Conservation (phyloP, 805 yeast genomes). For the Candida succiphila region DNA sequence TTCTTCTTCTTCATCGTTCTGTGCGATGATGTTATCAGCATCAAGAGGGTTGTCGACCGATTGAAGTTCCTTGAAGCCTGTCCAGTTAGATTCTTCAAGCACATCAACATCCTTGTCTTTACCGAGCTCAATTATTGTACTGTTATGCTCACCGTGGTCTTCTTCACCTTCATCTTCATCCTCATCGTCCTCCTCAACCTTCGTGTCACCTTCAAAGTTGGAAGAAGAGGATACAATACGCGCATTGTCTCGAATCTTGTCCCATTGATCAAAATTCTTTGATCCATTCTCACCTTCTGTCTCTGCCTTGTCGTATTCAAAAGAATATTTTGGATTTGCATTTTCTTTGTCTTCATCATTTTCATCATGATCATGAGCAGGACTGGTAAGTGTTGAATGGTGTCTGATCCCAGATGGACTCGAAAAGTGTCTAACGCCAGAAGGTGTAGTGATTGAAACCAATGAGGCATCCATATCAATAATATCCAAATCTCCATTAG, state of each 20-base stretch:
- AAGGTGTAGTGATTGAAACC: background rate
- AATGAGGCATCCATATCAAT: background rate
- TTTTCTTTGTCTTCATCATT: background rate
- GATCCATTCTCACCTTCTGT: background rate
- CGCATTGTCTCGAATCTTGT: background rate
- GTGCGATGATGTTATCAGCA: conserved; percentile 1
- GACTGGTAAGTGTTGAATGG: background rate
- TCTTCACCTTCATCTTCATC: background rate
- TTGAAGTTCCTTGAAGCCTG: too few relatives aligned
- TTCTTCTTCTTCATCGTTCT: background rate
- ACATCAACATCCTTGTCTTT: too few relatives aligned
- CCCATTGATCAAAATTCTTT: background rate
- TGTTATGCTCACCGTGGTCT: too few relatives aligned
- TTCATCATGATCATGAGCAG: background rate
- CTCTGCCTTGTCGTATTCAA: background rate
- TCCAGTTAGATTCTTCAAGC: too few relatives aligned
- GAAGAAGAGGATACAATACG: background rate
- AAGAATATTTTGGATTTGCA: background rate
- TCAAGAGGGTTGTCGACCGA: too few relatives aligned
- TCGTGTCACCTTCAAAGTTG: conserved; percentile 1
- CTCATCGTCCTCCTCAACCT: background rate
- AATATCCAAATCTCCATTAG: background rate
- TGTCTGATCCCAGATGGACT: too few relatives aligned
- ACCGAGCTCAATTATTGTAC: too few relatives aligned
- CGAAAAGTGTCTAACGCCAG: too few relatives aligned